These are phyloP conservation scores for Megacollybia marginata DNA, from an alignment of 768 basidiomycete species.

Conservation along the genomic window DNA sequence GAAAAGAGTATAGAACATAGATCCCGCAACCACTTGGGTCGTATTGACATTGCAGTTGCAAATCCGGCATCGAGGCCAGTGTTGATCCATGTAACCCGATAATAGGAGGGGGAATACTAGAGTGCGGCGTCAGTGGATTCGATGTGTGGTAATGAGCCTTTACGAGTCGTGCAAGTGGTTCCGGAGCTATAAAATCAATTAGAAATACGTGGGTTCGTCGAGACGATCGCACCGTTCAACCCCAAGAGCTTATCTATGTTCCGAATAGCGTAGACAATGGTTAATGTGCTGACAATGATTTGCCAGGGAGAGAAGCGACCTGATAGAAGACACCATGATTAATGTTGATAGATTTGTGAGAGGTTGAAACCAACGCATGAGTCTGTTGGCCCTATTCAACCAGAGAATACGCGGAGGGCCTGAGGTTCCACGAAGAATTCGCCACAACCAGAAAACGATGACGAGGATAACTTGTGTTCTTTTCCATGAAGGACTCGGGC, in stretches of 20 bases:
- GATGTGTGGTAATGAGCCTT: constrained; percentile 18
- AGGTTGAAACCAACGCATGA: constrained; percentile 40
- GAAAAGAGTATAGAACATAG: constrained; percentile 81
- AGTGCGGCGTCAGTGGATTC: constrained; percentile 4
- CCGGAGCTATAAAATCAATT: constrained; percentile 56
- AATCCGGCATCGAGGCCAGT: constrained; percentile 97
- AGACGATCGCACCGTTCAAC: constrained; percentile 53
- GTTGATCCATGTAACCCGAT: constrained; percentile 91
- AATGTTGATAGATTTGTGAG: background rate
- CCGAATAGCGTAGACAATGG: constrained; percentile 72
- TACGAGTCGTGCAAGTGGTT: constrained; percentile 85
- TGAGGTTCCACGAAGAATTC: constrained; percentile 59
- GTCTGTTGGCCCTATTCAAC: constrained; percentile 51
- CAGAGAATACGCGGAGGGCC: constrained; percentile 62
- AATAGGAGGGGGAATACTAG: constrained; percentile 88
- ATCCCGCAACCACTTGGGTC: constrained; percentile 87
- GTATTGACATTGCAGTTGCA: constrained; percentile 89
- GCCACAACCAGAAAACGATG: constrained; percentile 86
- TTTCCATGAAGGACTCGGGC: constrained; percentile 87
- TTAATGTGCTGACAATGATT: constrained; percentile 79
- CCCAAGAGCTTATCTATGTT: constrained; percentile 85
- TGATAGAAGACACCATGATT: constrained; percentile 18
- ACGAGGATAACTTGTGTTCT: constrained; percentile 84
- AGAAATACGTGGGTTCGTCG: constrained; percentile 1
- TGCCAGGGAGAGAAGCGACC: constrained; percentile 96